These are phyloP conservation scores for Sugiyamaella mastotermitis DNA, from an alignment of 805 yeast species.

Conservation along the genomic window DNA sequence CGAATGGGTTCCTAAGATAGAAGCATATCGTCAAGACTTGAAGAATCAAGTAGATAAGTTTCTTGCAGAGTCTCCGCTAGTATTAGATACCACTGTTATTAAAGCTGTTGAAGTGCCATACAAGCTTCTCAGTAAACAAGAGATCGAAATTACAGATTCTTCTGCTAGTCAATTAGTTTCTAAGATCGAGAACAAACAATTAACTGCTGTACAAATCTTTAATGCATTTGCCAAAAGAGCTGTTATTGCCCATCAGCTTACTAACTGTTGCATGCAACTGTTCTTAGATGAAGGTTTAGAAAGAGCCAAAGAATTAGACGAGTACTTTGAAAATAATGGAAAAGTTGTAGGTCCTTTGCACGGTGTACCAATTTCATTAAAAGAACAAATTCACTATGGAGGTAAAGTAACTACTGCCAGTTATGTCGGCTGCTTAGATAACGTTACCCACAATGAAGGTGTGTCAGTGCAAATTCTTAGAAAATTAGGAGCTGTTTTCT, in stretches of 20 bases:
- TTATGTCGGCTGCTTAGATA: constrained; percentile 37
- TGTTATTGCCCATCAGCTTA: constrained; percentile 50
- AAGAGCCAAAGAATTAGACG: constrained; percentile 52
- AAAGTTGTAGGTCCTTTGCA: constrained; percentile 52
- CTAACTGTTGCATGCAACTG: constrained; percentile 32
- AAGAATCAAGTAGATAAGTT: constrained; percentile 1
- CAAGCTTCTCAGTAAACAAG: constrained; percentile 9
- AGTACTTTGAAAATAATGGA: constrained; percentile 39
- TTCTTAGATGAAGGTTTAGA: constrained; percentile 55
- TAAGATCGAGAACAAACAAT: constrained; percentile 36
- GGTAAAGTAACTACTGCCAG: constrained; percentile 51
- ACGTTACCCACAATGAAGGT: constrained; percentile 37
- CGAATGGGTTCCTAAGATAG: too few relatives aligned
- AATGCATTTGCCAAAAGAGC: constrained; percentile 55
- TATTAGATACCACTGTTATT: neutral
- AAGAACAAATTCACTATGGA: constrained; percentile 47
- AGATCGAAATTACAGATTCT: constrained; percentile 23
- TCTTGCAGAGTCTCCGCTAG: neutral
- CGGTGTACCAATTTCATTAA: constrained; percentile 58
- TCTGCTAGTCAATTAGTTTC: constrained; percentile 20
- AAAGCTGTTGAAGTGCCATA: constrained; percentile 1
- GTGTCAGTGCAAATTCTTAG: constrained; percentile 37
- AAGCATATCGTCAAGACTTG: too few relatives aligned
- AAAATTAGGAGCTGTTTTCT: constrained; percentile 51
- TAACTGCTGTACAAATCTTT: constrained; percentile 41